A percentile compares a stretch with the other conserved stretches of the same genome.
Conservation (phyloP, 1,139 yeast genomes). For the Saccharomyces hybrid region DNA sequence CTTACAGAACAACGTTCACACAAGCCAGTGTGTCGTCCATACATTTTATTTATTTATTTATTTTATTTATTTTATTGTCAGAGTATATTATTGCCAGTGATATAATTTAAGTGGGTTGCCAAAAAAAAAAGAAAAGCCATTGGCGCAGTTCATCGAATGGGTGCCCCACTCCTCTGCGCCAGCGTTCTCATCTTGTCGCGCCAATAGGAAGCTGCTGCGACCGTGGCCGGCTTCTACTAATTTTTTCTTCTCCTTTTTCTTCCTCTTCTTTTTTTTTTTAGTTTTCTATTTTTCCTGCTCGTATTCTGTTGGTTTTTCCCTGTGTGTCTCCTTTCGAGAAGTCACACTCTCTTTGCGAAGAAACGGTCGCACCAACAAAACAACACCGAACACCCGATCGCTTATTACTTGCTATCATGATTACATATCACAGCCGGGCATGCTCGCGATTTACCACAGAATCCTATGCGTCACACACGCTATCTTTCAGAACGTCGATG, state of each 20-base stretch:
- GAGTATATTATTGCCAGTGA: background rate
- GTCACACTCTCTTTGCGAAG: background rate
- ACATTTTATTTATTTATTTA: background rate
- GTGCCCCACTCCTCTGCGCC: background rate
- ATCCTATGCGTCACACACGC: background rate
- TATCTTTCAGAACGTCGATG: background rate
- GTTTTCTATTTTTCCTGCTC: background rate
- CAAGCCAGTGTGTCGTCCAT: background rate
- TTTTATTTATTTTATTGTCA: background rate
- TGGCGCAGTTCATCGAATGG: background rate
- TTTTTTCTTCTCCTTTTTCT: background rate
- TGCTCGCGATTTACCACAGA: background rate
- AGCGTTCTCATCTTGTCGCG: background rate
- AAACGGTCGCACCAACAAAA: background rate
- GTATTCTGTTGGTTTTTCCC: background rate
- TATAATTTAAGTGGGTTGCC: background rate
- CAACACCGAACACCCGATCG: background rate
- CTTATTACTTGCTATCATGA: background rate
- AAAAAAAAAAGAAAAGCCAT: background rate
- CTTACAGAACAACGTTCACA: background rate
- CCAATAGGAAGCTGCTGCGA: background rate
- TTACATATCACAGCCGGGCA: background rate
- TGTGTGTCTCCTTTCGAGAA: background rate
- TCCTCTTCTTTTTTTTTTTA: background rate
- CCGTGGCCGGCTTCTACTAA: background rate